Base-by-base conservation (phyloP, 1,284 basidiomycete species). In the Pseudozyma tsukubaensis region DNA sequence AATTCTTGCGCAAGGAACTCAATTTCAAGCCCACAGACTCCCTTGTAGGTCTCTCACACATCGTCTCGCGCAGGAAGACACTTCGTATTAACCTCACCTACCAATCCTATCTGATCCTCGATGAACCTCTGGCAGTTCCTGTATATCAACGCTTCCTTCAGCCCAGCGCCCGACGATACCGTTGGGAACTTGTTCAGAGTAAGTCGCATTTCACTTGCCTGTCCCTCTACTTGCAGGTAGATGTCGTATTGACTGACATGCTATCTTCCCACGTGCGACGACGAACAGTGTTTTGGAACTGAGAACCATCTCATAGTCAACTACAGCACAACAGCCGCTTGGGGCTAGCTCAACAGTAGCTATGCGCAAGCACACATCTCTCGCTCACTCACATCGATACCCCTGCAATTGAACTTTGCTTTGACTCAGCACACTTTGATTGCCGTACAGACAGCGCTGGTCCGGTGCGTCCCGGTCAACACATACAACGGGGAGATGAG, bases 141-240 rank as follows among this genome's bases (percentile, higher is more conserved):
- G 6, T 99, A 98, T 85, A 97, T 99, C 87, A 98, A 98, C 82
- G 88, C 94, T n/a, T 93, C 96, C 0, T 98, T 98, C 85, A 92
- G 92, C 3, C 94, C 94, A 47, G 92, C 94, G 1, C 94, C 93
- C 0, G 94, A 97, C 83, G 94, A 96, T 82, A 93, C 92, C 0
- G 93, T 96, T 4, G 91, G 92, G 0, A 97, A 95, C 83, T 86
- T 94, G 50, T 94, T 89, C 67, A 76, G 84, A 43, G 85, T 85
- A 53, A 74, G 80, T 69, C 36, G 7, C 3, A 16, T 19, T 21
- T 12, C 19, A 11, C 40, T 3, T 32, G 6, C 12, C n/a, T 39
- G 4, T 5, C 14, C 50, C 9, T 16, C 6, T n/a, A 18, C 24
- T 5, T 16, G 29, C 47, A 8, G 21, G 19, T 6, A 13, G 11